A percentile compares a stretch with the other conserved stretches of the same genome.
Evolutionary conservation across 1,284 basidiomycete species (phyloP).

Genomic region (Malassezia brasiliensis): DNA sequence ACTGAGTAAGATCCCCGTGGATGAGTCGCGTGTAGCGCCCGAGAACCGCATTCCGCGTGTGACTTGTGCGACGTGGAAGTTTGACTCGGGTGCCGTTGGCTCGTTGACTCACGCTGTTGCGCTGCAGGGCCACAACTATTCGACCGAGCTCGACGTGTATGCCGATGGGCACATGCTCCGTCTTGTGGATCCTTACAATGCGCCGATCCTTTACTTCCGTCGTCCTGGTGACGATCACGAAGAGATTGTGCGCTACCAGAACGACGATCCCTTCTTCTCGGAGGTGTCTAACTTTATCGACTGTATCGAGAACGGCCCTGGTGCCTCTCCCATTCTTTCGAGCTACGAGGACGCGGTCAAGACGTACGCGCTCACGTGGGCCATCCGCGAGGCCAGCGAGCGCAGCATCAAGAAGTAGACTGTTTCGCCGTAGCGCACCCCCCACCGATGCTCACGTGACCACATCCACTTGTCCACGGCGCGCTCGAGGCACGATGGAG

Average conservation of each 20-base stretch:
- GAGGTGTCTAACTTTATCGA: conserved; percentile 45
- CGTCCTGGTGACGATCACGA: conserved; percentile 47
- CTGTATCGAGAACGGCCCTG: conserved; percentile 38
- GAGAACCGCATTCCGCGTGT: conserved; percentile 44
- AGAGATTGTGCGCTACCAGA: conserved; percentile 44
- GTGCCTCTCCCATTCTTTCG: conserved; percentile 32
- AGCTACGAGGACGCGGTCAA: conserved; percentile 43
- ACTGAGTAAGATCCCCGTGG: conserved; percentile 68
- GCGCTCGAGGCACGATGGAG: conserved; percentile 11
- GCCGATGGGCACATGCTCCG: conserved; percentile 44
- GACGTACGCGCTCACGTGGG: conserved; percentile 47
- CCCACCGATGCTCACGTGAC: neutral
- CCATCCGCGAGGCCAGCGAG: conserved; percentile 40
- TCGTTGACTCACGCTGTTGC: conserved; percentile 46
- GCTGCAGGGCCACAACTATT: conserved; percentile 46
- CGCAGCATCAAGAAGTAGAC: conserved; percentile 21
- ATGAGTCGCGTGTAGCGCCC: conserved; percentile 63
- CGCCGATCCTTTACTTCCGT: conserved; percentile 44
- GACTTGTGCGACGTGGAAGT: conserved; percentile 48
- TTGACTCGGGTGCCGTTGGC: conserved; percentile 42
- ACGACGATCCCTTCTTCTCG: conserved; percentile 48
- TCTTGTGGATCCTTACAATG: conserved; percentile 47
- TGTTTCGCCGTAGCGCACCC: no score
- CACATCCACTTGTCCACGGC: neutral
- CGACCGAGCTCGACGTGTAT: conserved; percentile 42